Conservation (phyloP, 805 yeast species). For the Sugiyamaella qingdaonensis region DNA sequence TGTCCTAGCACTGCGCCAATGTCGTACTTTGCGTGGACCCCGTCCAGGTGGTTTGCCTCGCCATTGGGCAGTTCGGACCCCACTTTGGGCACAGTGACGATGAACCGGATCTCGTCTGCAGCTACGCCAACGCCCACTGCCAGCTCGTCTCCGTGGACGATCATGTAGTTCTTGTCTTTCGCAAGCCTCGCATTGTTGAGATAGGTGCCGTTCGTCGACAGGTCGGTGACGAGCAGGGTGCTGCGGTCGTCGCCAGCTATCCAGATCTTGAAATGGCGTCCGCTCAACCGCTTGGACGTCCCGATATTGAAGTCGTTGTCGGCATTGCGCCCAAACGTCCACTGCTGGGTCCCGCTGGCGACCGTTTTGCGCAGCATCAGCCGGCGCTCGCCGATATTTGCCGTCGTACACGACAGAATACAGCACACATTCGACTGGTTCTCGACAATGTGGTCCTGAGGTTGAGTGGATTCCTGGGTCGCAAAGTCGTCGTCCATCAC, state of each 20-base stretch:
- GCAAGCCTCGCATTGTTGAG: slow-evolving; percentile 69
- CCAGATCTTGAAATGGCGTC: slow-evolving; percentile 70
- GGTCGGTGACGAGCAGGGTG: slow-evolving; percentile 42
- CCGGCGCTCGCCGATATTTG: background rate
- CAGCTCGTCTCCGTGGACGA: slow-evolving; percentile 91
- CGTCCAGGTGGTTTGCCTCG: slow-evolving; percentile 32
- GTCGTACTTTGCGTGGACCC: slow-evolving; percentile 66
- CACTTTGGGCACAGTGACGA: slow-evolving; percentile 41
- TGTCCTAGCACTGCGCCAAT: slow-evolving; percentile 84
- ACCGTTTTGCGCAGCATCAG: slow-evolving; percentile 4
- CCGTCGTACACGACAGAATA: background rate
- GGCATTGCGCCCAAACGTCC: slow-evolving; percentile 74
- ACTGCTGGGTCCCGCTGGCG: slow-evolving; percentile 27
- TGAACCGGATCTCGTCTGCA: slow-evolving; percentile 53
- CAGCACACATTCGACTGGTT: slow-evolving; percentile 3
- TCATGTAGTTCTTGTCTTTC: slow-evolving; percentile 71
- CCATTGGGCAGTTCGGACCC: slow-evolving; percentile 11
- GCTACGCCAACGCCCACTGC: slow-evolving; percentile 84
- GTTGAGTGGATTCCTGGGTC: slow-evolving; percentile 9
- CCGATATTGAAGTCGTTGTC: slow-evolving; percentile 55
- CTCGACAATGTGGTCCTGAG: slow-evolving; percentile 2
- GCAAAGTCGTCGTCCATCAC: slow-evolving; percentile 5
- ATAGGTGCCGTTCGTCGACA: slow-evolving; percentile 90
- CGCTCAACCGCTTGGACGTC: slow-evolving; percentile 63
- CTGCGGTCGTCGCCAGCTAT: slow-evolving; percentile 17